phyloP scores from a whole-genome alignment of 345 rosid genomes.

The Syzygium grande region DNA sequence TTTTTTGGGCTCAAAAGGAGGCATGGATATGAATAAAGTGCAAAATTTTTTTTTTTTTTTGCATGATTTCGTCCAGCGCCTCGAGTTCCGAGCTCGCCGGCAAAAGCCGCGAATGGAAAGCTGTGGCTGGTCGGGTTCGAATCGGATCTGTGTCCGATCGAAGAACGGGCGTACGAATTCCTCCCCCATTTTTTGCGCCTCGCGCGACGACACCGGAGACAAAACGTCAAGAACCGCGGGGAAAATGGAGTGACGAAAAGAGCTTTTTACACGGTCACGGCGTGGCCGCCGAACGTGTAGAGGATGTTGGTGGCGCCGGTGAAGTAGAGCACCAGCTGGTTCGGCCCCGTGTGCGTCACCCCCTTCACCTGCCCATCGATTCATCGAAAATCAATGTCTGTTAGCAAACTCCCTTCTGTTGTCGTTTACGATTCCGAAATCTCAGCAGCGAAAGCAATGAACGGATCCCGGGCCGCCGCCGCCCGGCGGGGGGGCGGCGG shows the following conservation, averaged over 20 bases:
- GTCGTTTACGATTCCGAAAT: background rate
- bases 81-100: slow-evolving; percentile 21
- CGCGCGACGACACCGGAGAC: no score
- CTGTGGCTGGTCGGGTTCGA: slow-evolving; percentile 9
- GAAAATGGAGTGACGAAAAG: background rate
- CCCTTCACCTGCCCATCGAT: slow-evolving; percentile 38
- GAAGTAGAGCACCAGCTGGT: slow-evolving; percentile 81
- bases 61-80: slow-evolving; percentile 32
- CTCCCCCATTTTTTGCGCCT: no score
- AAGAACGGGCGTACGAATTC: background rate
- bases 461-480: background rate
- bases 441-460: background rate
- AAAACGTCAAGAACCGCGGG: background rate
- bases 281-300: slow-evolving; percentile 98
- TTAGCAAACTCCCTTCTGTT: background rate
- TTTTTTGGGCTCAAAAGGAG: background rate
- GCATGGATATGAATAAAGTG: background rate
- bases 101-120: slow-evolving; percentile 93
- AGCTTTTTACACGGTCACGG: slow-evolving; percentile 83
- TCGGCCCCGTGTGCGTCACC: slow-evolving; percentile 71
- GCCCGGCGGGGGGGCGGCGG: background rate
- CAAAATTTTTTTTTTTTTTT: background rate
- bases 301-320: slow-evolving; percentile 99
- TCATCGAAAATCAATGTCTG: background rate
- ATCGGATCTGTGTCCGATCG: background rate